A percentile compares a stretch with the other conserved stretches of the same genome.
Conservation (phyloP, 169 alveolate genomes). For the Cryptosporidium sp. region DNA sequence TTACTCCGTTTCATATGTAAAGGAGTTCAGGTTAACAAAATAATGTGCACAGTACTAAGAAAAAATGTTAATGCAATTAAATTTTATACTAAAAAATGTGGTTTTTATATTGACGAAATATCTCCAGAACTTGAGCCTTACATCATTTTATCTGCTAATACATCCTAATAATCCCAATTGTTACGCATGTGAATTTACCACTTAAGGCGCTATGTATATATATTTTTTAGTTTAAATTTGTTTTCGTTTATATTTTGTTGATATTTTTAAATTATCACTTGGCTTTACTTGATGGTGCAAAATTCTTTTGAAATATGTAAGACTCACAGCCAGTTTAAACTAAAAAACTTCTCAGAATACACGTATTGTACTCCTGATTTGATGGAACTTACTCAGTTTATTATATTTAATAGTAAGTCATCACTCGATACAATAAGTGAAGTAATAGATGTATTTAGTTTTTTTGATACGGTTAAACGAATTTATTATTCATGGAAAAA, state of each 20-base stretch:
- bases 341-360: slow-evolving; percentile 18
- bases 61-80: background rate
- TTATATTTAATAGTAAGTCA: slow-evolving; percentile 13
- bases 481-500: slow-evolving; percentile 43
- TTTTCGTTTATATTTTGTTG: background rate
- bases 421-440: slow-evolving; percentile 38
- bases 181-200: background rate
- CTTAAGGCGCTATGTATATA: background rate
- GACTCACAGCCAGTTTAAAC: background rate
- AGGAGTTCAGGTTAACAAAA: slow-evolving; percentile 1
- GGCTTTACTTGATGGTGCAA: background rate
- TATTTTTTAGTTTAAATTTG: background rate
- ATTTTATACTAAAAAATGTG: slow-evolving; percentile 49
- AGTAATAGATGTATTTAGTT: slow-evolving; percentile 11
- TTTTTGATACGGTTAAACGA: slow-evolving; percentile 48
- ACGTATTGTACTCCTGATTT: slow-evolving; percentile 37
- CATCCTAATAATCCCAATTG: background rate
- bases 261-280: background rate
- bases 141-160: slow-evolving; percentile 24
- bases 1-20: slow-evolving; percentile 8
- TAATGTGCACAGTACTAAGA: slow-evolving; percentile 67
- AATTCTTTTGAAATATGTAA: slow-evolving; percentile 1
- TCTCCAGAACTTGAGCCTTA: slow-evolving; percentile 56
- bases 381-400: slow-evolving; percentile 44
- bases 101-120: slow-evolving; percentile 20